Conservation (phyloP, 2,329 filamentous ascomycete species). For the Shiraia bambusicola region DNA sequence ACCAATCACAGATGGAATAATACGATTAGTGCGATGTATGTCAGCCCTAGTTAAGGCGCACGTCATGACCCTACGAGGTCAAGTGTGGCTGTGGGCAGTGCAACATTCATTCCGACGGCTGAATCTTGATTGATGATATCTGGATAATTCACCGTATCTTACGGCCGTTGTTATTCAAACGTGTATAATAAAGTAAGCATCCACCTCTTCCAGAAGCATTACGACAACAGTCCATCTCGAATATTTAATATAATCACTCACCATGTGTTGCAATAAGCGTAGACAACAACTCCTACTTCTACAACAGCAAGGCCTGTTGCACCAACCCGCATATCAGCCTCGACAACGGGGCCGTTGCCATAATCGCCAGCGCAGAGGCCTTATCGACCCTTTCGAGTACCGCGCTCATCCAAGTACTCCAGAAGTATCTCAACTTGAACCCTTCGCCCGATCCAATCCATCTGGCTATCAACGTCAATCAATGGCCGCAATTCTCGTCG, state of each 20-base stretch:
- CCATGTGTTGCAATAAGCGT: slow-evolving; percentile 10
- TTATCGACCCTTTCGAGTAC: neutral
- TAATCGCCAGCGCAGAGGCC: neutral
- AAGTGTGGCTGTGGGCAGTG: neutral
- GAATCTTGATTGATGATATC: too few relatives aligned
- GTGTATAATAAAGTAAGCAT: slow-evolving; percentile 3
- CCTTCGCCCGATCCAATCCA: neutral
- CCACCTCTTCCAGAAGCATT: neutral
- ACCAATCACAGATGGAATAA: too few relatives aligned
- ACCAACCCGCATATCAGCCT: neutral
- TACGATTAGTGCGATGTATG: too few relatives aligned
- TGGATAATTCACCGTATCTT: too few relatives aligned
- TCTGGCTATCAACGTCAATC: slow-evolving; percentile 6
- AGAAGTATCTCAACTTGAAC: neutral
- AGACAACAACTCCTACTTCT: slow-evolving; percentile 4
- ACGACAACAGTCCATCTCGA: neutral
- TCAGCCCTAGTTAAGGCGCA: neutral
- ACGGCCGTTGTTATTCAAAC: too few relatives aligned
- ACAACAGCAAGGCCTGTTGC: slow-evolving; percentile 1
- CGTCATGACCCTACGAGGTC: slow-evolving; percentile 12
- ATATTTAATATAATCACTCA: slow-evolving; percentile 4
- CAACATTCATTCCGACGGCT: neutral
- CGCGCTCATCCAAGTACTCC: neutral
- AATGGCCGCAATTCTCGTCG: slow-evolving; percentile 24
- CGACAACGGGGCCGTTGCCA: slow-evolving; percentile 7